Percentiles rank a stretch among this genome's conserved stretches.
Conservation (phyloP, 805 yeast species). For the Kurtzmaniella fragi region DNA sequence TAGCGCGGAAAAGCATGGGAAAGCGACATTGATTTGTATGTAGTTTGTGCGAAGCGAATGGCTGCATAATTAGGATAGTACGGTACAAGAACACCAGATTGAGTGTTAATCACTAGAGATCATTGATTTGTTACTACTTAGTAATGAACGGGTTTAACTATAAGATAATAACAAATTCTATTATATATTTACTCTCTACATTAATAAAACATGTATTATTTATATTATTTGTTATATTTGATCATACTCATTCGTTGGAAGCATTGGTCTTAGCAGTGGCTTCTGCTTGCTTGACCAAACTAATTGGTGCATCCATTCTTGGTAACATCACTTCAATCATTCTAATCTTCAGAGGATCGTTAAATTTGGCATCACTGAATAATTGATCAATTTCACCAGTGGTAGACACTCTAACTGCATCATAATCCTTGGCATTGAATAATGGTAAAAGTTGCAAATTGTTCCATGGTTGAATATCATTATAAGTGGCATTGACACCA, state of each 20-base stretch:
- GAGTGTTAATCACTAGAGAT: too few relatives aligned
- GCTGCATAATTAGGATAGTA: too few relatives aligned
- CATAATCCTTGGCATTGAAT: constrained; percentile 57
- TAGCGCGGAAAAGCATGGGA: too few relatives aligned
- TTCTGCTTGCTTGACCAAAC: constrained; percentile 42
- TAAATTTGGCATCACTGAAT: constrained; percentile 43
- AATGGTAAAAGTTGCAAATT: constrained; percentile 52
- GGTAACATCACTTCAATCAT: constrained; percentile 64
- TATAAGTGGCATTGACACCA: constrained; percentile 61
- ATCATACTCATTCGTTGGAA: background rate
- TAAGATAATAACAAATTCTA: too few relatives aligned
- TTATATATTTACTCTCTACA: too few relatives aligned
- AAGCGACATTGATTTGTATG: too few relatives aligned
- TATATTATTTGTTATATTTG: too few relatives aligned
- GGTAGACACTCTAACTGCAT: constrained; percentile 48
- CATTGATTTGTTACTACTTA: too few relatives aligned
- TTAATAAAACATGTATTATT: too few relatives aligned
- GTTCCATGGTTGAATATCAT: constrained; percentile 66
- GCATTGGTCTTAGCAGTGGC: constrained; percentile 22
- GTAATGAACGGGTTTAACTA: too few relatives aligned
- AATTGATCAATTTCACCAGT: constrained; percentile 55
- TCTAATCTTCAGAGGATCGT: constrained; percentile 55
- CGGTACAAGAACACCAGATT: too few relatives aligned
- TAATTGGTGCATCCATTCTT: constrained; percentile 64
- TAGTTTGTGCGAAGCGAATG: too few relatives aligned